These are phyloP conservation scores for Iris macrosiphon DNA, from an alignment of 106 monocot species.

Conservation along the genomic window DNA sequence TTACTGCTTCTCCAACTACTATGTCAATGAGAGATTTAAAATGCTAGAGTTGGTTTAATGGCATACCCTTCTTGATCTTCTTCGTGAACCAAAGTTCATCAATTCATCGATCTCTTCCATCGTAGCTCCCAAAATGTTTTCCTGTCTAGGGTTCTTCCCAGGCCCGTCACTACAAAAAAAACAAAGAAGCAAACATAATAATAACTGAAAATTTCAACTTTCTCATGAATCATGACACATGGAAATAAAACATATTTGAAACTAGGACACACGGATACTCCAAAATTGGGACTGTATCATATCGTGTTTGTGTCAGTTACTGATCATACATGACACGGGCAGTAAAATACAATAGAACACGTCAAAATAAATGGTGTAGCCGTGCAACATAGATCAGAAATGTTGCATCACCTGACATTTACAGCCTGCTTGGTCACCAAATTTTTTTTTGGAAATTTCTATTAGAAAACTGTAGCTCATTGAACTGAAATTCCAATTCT, in stretches of 20 bases:
- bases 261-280: not conserved
- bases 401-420: too few relatives aligned
- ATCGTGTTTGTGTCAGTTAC: too few relatives aligned
- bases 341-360: too few relatives aligned
- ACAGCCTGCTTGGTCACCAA: too few relatives aligned
- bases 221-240: constrained; percentile 6
- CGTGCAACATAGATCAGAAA: too few relatives aligned
- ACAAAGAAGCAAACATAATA: not conserved
- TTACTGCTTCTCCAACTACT: not conserved
- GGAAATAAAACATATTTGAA: not conserved
- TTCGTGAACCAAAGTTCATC: constrained; percentile 60
- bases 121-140: constrained; percentile 59
- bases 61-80: constrained; percentile 43
- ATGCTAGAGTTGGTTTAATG: not conserved
- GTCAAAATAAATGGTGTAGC: too few relatives aligned
- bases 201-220: not conserved
- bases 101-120: constrained; percentile 79
- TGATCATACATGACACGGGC: not conserved
- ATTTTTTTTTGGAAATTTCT: too few relatives aligned
- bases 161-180: constrained; percentile 17
- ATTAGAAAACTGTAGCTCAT: too few relatives aligned
- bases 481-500: too few relatives aligned
- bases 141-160: constrained; percentile 39
- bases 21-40: not conserved
- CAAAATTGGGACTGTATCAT: not conserved